Evolutionary conservation across 495 filamentous ascomycete species (phyloP).

Genomic region (Opeltia flavorubescens): DNA sequence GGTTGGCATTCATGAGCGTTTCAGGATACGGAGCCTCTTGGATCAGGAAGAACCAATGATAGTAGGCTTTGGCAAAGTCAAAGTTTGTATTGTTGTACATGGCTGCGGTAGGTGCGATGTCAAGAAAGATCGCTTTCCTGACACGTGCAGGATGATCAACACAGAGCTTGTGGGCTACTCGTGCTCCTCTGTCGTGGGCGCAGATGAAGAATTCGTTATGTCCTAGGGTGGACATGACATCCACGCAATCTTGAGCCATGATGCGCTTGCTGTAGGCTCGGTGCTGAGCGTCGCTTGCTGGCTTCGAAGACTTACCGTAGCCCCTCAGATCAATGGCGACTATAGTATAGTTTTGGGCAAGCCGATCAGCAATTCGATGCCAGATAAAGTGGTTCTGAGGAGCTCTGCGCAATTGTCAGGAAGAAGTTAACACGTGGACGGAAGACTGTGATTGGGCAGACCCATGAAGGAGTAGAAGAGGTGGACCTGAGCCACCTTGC

Average conservation of each 20-base stretch:
- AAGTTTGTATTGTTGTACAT: slow-evolving; percentile 22
- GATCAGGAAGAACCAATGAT: slow-evolving; percentile 31
- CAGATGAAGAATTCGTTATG: slow-evolving; percentile 19
- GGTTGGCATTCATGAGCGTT: slow-evolving; percentile 15
- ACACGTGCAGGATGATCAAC: slow-evolving; percentile 21
- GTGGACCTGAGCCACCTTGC: slow-evolving; percentile 15
- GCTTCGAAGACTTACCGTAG: slow-evolving; percentile 27
- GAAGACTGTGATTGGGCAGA: too few species aligned
- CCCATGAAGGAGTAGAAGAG: slow-evolving; percentile 28
- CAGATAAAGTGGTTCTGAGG: slow-evolving; percentile 26
- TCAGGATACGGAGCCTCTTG: slow-evolving; percentile 25
- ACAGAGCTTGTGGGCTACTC: slow-evolving; percentile 26
- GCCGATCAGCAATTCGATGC: slow-evolving; percentile 19
- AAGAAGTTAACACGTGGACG: too few species aligned
- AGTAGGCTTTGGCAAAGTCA: slow-evolving; percentile 23
- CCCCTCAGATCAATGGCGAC: slow-evolving; percentile 26
- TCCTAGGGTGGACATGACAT: slow-evolving; percentile 20
- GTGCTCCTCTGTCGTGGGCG: slow-evolving; percentile 27
- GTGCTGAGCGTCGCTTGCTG: slow-evolving; percentile 10
- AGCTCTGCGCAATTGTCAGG: slow-evolving; percentile 1
- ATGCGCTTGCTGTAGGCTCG: slow-evolving; percentile 19
- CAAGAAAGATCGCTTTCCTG: slow-evolving; percentile 21
- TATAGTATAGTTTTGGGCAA: slow-evolving; percentile 19
- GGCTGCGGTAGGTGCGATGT: slow-evolving; percentile 25
- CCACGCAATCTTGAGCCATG: slow-evolving; percentile 23